Conservation (phyloP, 345 rosid species). For the Litchi chinensis region DNA sequence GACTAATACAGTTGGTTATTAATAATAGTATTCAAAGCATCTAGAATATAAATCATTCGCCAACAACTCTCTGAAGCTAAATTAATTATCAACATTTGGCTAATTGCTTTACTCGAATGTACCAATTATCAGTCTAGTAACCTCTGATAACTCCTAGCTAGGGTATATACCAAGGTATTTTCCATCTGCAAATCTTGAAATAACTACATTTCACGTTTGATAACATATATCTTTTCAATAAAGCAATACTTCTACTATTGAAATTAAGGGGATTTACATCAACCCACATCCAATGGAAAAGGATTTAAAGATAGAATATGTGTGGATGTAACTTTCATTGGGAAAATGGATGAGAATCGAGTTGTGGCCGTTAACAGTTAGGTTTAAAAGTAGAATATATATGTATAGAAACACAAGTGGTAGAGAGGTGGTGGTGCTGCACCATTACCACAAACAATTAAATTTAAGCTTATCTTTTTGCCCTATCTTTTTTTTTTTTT, state of each 20-base stretch:
- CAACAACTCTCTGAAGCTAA: slow-evolving; percentile 9
- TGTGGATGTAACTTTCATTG: slow-evolving; percentile 20
- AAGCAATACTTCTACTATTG: slow-evolving; percentile 14
- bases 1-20: slow-evolving; percentile 18
- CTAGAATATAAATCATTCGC: slow-evolving; percentile 31
- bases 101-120: slow-evolving; percentile 34
- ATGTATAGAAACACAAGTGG: slow-evolving; percentile 27
- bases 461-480: slow-evolving; percentile 18
- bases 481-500: not conserved
- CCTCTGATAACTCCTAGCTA: slow-evolving; percentile 2
- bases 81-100: slow-evolving; percentile 34
- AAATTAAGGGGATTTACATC: slow-evolving; percentile 4
- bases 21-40: slow-evolving; percentile 28
- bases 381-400: not conserved
- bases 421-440: slow-evolving; percentile 25
- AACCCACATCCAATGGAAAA: slow-evolving; percentile 4
- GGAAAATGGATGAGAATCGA: slow-evolving; percentile 29
- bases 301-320: not conserved
- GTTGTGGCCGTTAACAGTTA: slow-evolving; percentile 27
- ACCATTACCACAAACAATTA: slow-evolving; percentile 15
- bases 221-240: slow-evolving; percentile 11
- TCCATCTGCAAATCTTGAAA: slow-evolving; percentile 2
- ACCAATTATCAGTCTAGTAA: slow-evolving; percentile 17
- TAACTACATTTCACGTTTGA: not conserved
- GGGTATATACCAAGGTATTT: slow-evolving; percentile 32